Evolutionary conservation across 768 basidiomycete species (phyloP).

Genomic region (Lyophyllum semitale): DNA sequence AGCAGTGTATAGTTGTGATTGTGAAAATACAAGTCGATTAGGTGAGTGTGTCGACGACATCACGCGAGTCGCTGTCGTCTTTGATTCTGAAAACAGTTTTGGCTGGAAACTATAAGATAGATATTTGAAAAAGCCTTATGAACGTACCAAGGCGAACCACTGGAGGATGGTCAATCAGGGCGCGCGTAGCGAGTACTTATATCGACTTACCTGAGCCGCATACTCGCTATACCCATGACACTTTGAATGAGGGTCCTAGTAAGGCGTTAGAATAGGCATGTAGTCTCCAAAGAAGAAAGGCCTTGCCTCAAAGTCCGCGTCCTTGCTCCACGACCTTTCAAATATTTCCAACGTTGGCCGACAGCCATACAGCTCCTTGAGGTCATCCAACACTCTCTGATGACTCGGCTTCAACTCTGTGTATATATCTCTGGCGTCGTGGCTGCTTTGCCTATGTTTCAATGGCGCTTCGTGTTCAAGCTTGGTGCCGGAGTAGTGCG

Average conservation of each 20-base stretch:
- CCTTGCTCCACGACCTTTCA: constrained; percentile 50
- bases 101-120: constrained; percentile 36
- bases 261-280: neutral
- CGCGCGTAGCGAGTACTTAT: neutral
- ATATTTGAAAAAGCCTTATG: neutral
- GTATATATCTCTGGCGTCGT: constrained; percentile 32
- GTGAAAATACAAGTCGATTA: constrained; percentile 60
- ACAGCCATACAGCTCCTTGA: constrained; percentile 59
- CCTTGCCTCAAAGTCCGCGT: constrained; percentile 57
- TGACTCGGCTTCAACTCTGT: constrained; percentile 43
- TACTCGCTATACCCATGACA: constrained; percentile 53
- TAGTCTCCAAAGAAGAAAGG: neutral
- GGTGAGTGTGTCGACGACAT: constrained; percentile 61
- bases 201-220: constrained; percentile 51
- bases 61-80: constrained; percentile 50
- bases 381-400: constrained; percentile 52
- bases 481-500: constrained; percentile 60
- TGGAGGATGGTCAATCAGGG: constrained; percentile 17
- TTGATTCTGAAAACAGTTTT: constrained; percentile 53
- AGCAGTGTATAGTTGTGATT: constrained; percentile 63
- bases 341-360: constrained; percentile 56
- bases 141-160: constrained; percentile 56
- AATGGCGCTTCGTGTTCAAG: constrained; percentile 35
- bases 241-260: constrained; percentile 50
- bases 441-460: constrained; percentile 39